These are phyloP conservation scores for Phytophthora citrophthora DNA, from an alignment of 352 stramenopile species.

Conservation along the genomic window DNA sequence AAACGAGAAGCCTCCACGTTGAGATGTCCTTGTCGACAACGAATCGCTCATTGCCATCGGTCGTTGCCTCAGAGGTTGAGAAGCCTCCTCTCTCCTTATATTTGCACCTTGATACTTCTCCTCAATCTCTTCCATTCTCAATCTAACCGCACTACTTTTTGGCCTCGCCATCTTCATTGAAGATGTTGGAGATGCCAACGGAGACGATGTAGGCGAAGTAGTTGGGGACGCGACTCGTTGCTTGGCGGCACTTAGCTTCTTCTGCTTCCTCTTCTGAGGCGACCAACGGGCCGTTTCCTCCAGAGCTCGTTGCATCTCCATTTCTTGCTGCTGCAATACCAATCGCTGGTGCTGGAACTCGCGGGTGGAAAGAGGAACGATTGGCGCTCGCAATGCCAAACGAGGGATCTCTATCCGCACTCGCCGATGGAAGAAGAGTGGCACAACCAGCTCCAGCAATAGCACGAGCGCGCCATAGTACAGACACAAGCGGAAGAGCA, in stretches of 20 bases:
- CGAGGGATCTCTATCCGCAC: constrained; percentile 53
- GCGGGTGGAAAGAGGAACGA: constrained; percentile 36
- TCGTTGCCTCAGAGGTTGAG: constrained; percentile 16
- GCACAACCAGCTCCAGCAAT: constrained; percentile 55
- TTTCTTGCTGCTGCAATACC: constrained; percentile 44
- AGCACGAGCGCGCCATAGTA: constrained; percentile 62
- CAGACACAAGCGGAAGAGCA: constrained; percentile 60
- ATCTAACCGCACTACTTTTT: constrained; percentile 5
- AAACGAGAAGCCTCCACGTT: constrained; percentile 30
- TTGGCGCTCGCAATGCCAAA: constrained; percentile 23
- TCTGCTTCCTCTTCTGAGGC: constrained; percentile 19
- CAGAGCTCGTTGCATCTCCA: constrained; percentile 41
- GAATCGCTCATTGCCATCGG: constrained; percentile 23
- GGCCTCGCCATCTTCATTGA: constrained; percentile 22
- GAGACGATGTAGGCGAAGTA: neutral
- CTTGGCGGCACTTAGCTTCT: constrained; percentile 5
- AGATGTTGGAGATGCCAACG: constrained; percentile 17
- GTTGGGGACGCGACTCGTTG: constrained; percentile 9
- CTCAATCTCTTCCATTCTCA: constrained; percentile 7
- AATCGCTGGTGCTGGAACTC: constrained; percentile 52
- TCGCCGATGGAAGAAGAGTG: constrained; percentile 60
- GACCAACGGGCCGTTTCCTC: constrained; percentile 27
- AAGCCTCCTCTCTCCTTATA: constrained; percentile 2
- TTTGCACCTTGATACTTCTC: neutral
- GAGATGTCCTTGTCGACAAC: constrained; percentile 12